Base-by-base conservation (phyloP, 306 rosid species). In the Erythrophleum fordii region DNA sequence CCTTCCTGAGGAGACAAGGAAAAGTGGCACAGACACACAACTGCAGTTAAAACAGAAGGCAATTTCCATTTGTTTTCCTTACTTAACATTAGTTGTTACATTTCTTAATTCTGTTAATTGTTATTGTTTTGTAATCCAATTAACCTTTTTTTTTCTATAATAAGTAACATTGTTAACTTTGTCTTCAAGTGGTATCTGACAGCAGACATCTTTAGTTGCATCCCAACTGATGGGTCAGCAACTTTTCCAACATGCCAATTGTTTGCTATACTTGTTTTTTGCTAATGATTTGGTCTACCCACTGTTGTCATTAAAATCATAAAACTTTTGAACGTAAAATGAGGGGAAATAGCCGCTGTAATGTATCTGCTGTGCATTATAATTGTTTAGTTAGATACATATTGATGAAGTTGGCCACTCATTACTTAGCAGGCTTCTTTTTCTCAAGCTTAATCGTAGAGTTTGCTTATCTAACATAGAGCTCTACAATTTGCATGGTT, bases 1-100 rank as follows among this genome's bases (percentile, higher is more conserved):
- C 69, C 91, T 92, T 81, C 98, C 99, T 3, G 90, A 96, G 69
- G 98, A 96, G 86, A 92, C 97, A 48, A 75, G 72, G 64, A 87
- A 72, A 29, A 78, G 77, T 44, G 99, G 98, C 80, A 89, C 97
- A 48, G 89, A 93, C 73, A 90, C 98, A 16, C 83, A 84, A 60
- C 86, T 96, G 85, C 90, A 88, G 79, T 84, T 93, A 83, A 92
- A 90, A 73, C 92, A 89, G 23, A 93, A 90, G 97, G 99, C 83
- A 84, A 88, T 82, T 73, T 49, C 52, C 77, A 25, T 56, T 37
- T 13, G 58, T 23, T 56, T 59, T 4, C 28, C 28, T 17, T 11
- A 53, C 68, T 69, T 71, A 72, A 39, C 67, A 64, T 78, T 73
- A 76, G 31, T 74, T 78, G 51, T 59, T 52, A 52, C 55, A 6